Conservation (phyloP, 2,329 filamentous ascomycete genomes). For the Truncatella angustata region DNA sequence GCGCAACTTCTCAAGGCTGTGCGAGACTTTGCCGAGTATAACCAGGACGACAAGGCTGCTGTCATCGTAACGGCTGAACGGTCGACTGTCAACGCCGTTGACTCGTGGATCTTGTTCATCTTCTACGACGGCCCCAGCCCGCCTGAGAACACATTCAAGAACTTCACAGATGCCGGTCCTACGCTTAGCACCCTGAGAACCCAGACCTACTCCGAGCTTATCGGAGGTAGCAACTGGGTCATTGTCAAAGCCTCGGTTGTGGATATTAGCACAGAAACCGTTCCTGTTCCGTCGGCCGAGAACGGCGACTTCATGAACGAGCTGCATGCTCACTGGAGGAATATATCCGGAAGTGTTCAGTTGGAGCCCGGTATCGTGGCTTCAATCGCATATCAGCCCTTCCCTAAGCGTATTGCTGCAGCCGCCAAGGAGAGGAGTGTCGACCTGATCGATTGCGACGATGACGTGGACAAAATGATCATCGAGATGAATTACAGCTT, state of each 20-base stretch:
- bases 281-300: conserved; percentile 29
- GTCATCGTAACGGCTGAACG: conserved; percentile 57
- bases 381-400: conserved; percentile 36
- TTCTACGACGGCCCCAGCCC: conserved; percentile 58
- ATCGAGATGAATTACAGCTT: conserved; percentile 43
- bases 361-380: conserved; percentile 28
- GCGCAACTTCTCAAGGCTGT: conserved; percentile 43
- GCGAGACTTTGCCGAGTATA: conserved; percentile 55
- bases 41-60: conserved; percentile 56
- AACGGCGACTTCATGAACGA: conserved; percentile 27
- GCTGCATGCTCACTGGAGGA: conserved; percentile 33
- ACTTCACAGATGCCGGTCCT: conserved; percentile 50
- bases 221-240: conserved; percentile 42
- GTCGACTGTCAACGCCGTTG: conserved; percentile 38
- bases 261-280: conserved; percentile 35
- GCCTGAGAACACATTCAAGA: conserved; percentile 51
- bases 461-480: conserved; percentile 37
- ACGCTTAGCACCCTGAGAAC: conserved; percentile 43
- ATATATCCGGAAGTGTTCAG: conserved; percentile 21
- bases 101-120: conserved; percentile 59
- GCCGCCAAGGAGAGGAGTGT: conserved; percentile 29
- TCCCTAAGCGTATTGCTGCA: conserved; percentile 34
- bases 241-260: conserved; percentile 31
- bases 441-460: conserved; percentile 39
- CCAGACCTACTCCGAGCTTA: conserved; percentile 46